A percentile compares a stretch with the other conserved stretches of the same genome.
These are phyloP conservation scores for Fraxinus angustifolia DNA, from an alignment of 305 asterid genomes.

Conservation along the genomic window DNA sequence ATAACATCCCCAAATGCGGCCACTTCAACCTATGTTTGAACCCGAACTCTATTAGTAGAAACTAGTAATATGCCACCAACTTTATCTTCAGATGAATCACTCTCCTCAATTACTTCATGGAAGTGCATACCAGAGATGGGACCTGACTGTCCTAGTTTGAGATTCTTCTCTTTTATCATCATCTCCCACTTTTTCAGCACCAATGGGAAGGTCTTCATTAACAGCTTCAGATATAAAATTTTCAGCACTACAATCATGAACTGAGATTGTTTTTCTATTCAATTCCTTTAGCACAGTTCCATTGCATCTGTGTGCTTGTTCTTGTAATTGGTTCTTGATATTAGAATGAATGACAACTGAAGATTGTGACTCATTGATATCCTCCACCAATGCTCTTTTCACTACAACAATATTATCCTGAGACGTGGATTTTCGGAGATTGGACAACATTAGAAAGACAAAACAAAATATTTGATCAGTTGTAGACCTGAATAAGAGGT, in stretches of 20 bases:
- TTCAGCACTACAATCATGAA: constrained; percentile 17
- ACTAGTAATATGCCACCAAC: no score
- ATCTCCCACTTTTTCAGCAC: constrained; percentile 23
- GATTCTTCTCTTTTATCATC: constrained; percentile 29
- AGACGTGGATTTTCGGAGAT: constrained; percentile 55
- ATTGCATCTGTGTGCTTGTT: constrained; percentile 29
- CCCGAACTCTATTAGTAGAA: no score
- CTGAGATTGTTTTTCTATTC: constrained; percentile 29
- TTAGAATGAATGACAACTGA: constrained; percentile 36
- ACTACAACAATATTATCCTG: constrained; percentile 28
- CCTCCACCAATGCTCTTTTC: constrained; percentile 32
- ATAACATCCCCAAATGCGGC: no score
- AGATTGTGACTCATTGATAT: constrained; percentile 27
- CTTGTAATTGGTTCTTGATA: constrained; percentile 29
- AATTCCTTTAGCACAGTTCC: constrained; percentile 27
- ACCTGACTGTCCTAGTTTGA: constrained; percentile 29
- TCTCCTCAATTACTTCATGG: no score
- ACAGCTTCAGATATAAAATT: constrained; percentile 33
- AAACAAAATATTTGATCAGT: constrained; percentile 16
- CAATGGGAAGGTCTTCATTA: constrained; percentile 24
- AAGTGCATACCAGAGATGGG: constrained; percentile 41
- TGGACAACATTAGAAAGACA: constrained; percentile 33
- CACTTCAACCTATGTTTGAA: no score
- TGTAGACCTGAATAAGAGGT: constrained; percentile 2
- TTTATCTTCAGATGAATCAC: no score